Conservation (phyloP, 108 stramenopile genomes). For the Nitzschia palea region DNA sequence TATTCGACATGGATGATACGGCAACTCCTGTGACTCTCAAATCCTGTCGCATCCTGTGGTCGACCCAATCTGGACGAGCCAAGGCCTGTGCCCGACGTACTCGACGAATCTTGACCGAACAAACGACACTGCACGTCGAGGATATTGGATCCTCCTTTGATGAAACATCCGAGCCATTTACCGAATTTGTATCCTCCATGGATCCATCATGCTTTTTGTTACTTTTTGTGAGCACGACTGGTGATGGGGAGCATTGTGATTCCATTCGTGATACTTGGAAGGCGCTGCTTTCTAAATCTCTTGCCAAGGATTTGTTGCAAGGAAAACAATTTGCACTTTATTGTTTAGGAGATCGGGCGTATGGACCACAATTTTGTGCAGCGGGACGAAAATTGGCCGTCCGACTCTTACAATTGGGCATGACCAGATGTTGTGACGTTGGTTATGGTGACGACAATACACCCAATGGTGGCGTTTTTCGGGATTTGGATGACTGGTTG, state of each 20-base stretch:
- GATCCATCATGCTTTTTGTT: slow-evolving; percentile 33
- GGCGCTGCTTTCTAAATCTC: slow-evolving; percentile 58
- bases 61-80: slow-evolving; percentile 80
- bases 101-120: slow-evolving; percentile 53
- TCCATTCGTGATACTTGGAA: slow-evolving; percentile 71
- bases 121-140: slow-evolving; percentile 20
- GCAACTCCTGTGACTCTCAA: background rate
- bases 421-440: slow-evolving; percentile 49
- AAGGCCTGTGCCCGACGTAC: slow-evolving; percentile 82
- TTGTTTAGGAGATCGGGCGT: slow-evolving; percentile 84
- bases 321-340: slow-evolving; percentile 63
- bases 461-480: slow-evolving; percentile 75
- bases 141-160: slow-evolving; percentile 63
- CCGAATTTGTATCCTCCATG: slow-evolving; percentile 20
- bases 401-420: slow-evolving; percentile 74
- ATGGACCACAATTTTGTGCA: slow-evolving; percentile 83
- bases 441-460: slow-evolving; percentile 89
- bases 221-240: slow-evolving; percentile 82
- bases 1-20: no score
- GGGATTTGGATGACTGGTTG: slow-evolving; percentile 82
- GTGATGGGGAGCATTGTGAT: slow-evolving; percentile 82
- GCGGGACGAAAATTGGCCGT: slow-evolving; percentile 83
- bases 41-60: slow-evolving; percentile 65
- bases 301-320: slow-evolving; percentile 40
- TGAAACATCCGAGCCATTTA: slow-evolving; percentile 33